phyloP scores from a whole-genome alignment of 2,329 filamentous ascomycete species.

The Chalaropsis thielavioides region DNA sequence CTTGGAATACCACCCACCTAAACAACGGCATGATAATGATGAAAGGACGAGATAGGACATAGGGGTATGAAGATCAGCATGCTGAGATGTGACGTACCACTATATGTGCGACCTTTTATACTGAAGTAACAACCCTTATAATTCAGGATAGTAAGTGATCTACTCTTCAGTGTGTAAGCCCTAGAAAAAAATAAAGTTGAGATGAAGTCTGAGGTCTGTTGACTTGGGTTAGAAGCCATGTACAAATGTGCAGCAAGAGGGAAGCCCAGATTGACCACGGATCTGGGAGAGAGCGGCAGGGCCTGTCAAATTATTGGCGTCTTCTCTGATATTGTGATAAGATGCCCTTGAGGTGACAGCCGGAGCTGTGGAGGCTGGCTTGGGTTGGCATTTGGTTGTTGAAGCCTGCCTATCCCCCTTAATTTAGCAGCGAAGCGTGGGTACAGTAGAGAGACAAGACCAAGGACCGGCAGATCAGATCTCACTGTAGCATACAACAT shows the following conservation, averaged over 20 bases:
- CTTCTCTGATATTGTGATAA: neutral
- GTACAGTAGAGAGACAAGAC: neutral
- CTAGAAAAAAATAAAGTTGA: neutral
- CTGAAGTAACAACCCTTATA: neutral
- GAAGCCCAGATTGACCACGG: neutral
- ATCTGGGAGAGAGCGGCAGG: neutral
- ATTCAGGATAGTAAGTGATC: neutral
- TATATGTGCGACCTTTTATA: neutral
- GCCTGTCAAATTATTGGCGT: neutral
- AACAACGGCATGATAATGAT: neutral
- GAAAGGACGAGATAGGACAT: neutral
- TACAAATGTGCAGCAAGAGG: neutral
- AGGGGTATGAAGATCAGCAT: conserved; percentile 5
- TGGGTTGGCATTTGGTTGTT: no score
- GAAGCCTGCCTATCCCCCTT: neutral
- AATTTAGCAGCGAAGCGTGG: neutral
- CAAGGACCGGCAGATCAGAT: neutral
- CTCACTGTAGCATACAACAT: neutral
- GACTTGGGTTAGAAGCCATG: neutral
- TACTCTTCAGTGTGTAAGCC: neutral
- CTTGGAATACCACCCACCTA: neutral
- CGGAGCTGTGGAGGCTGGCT: neutral
- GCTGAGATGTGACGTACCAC: neutral
- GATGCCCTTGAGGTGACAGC: neutral
- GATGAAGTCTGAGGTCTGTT: neutral